Conservation (phyloP, 208 protist species). For the Blechomonas ayalai region DNA sequence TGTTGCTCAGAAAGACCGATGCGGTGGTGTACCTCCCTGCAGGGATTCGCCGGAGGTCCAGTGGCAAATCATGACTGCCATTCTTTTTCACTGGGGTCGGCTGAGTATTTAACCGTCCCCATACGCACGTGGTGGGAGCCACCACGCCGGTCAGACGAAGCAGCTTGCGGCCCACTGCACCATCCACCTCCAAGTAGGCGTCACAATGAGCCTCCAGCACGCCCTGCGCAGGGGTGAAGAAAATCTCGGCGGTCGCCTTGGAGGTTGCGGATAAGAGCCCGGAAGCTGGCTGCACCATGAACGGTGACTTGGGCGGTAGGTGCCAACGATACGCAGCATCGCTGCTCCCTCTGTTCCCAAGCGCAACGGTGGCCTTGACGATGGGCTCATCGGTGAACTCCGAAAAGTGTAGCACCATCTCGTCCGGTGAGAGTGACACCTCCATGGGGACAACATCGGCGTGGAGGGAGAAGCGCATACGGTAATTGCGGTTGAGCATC, state of each 20-base stretch:
- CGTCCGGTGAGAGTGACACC: constrained; percentile 75
- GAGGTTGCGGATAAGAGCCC: constrained; percentile 64
- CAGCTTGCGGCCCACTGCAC: constrained; percentile 47
- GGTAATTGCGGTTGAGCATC: constrained; percentile 82
- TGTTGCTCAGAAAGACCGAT: constrained; percentile 49
- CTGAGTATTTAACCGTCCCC: constrained; percentile 11
- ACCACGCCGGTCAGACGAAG: constrained; percentile 60
- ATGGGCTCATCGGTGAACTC: constrained; percentile 68
- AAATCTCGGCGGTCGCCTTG: constrained; percentile 43
- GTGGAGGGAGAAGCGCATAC: constrained; percentile 79
- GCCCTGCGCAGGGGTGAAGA: constrained; percentile 57
- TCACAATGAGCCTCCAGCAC: constrained; percentile 26
- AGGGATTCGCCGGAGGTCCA: constrained; percentile 71
- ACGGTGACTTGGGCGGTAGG: constrained; percentile 29
- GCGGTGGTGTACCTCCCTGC: constrained; percentile 42
- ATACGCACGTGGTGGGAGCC: constrained; percentile 50
- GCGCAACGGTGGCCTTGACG: constrained; percentile 38
- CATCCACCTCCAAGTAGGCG: constrained; percentile 63
- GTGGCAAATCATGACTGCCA: constrained; percentile 15
- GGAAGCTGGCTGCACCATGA: constrained; percentile 47
- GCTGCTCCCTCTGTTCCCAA: constrained; percentile 83
- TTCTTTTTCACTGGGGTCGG: not conserved
- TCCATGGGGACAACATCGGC: constrained; percentile 90
- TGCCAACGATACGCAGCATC: constrained; percentile 73
- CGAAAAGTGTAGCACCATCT: constrained; percentile 74